phyloP scores from a whole-genome alignment of 164 flowering plant genomes.

The Platanus orientalis region DNA sequence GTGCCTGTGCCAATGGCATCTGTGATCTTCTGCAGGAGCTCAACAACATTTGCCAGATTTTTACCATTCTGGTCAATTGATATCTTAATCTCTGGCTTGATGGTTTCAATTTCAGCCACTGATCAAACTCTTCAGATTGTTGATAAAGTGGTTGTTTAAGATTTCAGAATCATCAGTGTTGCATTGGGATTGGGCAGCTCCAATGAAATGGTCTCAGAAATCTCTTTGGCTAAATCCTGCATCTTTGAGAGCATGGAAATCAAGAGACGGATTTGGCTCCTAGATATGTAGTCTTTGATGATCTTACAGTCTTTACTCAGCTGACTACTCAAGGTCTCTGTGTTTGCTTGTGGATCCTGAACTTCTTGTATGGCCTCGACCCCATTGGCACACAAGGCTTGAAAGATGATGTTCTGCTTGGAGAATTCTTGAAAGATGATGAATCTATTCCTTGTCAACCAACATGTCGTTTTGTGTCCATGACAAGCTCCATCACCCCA shows the following conservation, averaged over 20 bases:
- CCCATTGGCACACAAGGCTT: constrained; percentile 7
- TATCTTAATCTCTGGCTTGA: constrained; percentile 12
- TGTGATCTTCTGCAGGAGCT: constrained; percentile 19
- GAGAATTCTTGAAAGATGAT: constrained; percentile 21
- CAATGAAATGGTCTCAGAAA: constrained; percentile 15
- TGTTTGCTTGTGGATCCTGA: constrained; percentile 2
- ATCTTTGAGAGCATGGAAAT: constrained; percentile 12
- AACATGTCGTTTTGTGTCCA: constrained; percentile 6
- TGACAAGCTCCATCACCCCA: background rate
- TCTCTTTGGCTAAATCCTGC: constrained; percentile 14
- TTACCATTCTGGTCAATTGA: constrained; percentile 6
- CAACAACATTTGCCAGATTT: constrained; percentile 5
- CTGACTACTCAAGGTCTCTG: constrained; percentile 13
- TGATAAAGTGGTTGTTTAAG: constrained; percentile 7
- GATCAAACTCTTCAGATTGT: constrained; percentile 15
- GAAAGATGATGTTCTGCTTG: constrained; percentile 10
- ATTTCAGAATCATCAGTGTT: constrained; percentile 7
- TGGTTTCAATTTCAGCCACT: constrained; percentile 13
- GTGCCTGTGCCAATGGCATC: constrained; percentile 12
- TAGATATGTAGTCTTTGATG: constrained; percentile 16
- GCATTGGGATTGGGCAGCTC: constrained; percentile 11
- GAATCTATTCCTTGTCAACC: constrained; percentile 11
- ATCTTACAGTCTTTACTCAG: constrained; percentile 2
- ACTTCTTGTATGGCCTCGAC: constrained; percentile 1
- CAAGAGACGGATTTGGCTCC: constrained; percentile 17